Percentiles rank a stretch among this genome's conserved stretches.
phyloP scores from a whole-genome alignment of 2,329 filamentous ascomycete species.

The Beauveria pseudobassiana region DNA sequence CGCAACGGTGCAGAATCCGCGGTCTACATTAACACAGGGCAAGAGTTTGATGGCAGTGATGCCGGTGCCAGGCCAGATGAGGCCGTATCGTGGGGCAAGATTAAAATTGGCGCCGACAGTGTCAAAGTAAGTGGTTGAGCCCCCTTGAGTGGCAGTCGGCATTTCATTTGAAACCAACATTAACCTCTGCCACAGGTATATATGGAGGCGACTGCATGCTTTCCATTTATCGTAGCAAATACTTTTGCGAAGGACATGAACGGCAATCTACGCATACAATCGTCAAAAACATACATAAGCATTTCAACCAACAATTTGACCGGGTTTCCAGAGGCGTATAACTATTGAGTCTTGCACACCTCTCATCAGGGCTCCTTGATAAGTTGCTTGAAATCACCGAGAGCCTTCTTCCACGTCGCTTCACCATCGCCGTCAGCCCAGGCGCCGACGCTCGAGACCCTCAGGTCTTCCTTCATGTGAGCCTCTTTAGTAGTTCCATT shows the following conservation, averaged over 20 bases:
- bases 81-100: conserved; percentile 98
- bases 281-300: not conserved
- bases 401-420: conserved; percentile 39
- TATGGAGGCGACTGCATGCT: conserved; percentile 56
- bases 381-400: conserved; percentile 38
- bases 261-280: conserved; percentile 8
- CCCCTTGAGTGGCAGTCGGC: not conserved
- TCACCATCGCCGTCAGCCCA: conserved; percentile 38
- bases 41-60: conserved; percentile 97
- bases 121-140: conserved; percentile 62
- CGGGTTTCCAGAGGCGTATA: too few relatives aligned
- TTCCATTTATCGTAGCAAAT: conserved; percentile 59
- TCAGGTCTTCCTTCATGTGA: conserved; percentile 44
- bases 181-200: conserved; percentile 41
- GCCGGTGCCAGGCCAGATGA: conserved; percentile 92
- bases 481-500: conserved; percentile 37
- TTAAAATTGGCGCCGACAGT: conserved; percentile 77
- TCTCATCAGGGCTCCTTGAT: conserved; percentile 19
- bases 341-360: not conserved
- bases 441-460: conserved; percentile 32
- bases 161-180: not conserved
- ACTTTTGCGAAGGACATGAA: conserved; percentile 52
- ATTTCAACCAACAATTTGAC: not conserved
- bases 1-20: conserved; percentile 94
- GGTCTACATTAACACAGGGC: conserved; percentile 94